Evolutionary conservation across 306 rosid genomes (phyloP).

Genomic region (Vicia sativa): DNA sequence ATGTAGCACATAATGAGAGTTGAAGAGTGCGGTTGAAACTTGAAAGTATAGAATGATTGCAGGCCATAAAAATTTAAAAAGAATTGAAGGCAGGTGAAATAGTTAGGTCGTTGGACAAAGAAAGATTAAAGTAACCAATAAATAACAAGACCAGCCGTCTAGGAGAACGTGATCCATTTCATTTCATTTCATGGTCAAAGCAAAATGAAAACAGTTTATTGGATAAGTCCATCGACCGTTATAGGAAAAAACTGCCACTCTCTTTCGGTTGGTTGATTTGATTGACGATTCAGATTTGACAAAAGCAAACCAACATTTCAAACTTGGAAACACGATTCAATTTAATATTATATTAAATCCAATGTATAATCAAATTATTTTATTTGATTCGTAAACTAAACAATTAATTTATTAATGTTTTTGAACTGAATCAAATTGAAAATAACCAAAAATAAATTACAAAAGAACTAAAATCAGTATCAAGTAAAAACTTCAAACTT

Average conservation of each 20-base stretch:
- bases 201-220: constrained; percentile 7
- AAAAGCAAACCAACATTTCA: constrained; percentile 33
- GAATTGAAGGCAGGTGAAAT: neutral
- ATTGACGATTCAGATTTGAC: constrained; percentile 30
- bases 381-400: no score
- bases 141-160: neutral
- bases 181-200: constrained; percentile 24
- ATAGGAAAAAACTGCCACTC: constrained; percentile 34
- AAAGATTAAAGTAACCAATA: neutral
- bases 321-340: constrained; percentile 29
- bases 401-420: no score
- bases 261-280: constrained; percentile 38
- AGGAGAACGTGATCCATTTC: neutral
- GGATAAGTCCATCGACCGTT: constrained; percentile 40
- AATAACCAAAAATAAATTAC: no score
- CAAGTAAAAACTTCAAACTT: no score
- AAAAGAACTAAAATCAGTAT: no score
- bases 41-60: neutral
- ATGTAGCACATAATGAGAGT: neutral
- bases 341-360: neutral
- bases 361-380: no score
- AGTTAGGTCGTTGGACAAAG: neutral
- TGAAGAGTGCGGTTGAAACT: neutral
- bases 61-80: neutral
- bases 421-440: no score